Evolutionary conservation across 495 filamentous ascomycete species (phyloP).

Genomic region (Hyaloscypha bicolor): DNA sequence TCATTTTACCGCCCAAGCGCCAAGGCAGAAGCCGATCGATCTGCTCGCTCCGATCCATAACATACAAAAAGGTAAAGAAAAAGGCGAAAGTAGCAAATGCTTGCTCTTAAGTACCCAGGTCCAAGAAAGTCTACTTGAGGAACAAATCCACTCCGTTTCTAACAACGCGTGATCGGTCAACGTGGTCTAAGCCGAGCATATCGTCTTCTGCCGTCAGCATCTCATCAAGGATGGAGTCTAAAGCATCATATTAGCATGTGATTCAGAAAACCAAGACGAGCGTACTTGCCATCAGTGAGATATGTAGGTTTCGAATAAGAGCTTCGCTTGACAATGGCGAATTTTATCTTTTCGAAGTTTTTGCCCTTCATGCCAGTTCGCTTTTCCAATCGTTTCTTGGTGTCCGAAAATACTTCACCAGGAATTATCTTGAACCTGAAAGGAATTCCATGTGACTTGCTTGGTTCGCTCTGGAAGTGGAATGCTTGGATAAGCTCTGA

Average conservation of each 20-base stretch:
- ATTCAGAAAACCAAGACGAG: conserved; percentile 3
- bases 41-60: background rate
- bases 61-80: background rate
- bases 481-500: conserved; percentile 72
- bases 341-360: conserved; percentile 97
- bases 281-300: conserved; percentile 78
- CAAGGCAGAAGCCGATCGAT: background rate
- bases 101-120: background rate
- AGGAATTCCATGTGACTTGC: conserved; percentile 74
- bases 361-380: conserved; percentile 95
- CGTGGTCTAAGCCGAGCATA: conserved; percentile 85
- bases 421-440: conserved; percentile 89
- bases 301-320: conserved; percentile 75
- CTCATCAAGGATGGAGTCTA: conserved; percentile 85
- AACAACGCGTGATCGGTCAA: conserved; percentile 63
- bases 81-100: background rate
- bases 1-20: conserved; percentile 7
- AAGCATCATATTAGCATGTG: background rate
- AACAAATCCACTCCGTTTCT: conserved; percentile 58
- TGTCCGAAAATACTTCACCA: conserved; percentile 80
- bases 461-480: conserved; percentile 88
- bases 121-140: conserved; percentile 45
- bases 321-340: conserved; percentile 74
- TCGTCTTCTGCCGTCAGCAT: conserved; percentile 71
- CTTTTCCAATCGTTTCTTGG: conserved; percentile 85